These are phyloP conservation scores for Quercus glauca DNA, from an alignment of 306 rosid genomes.

Conservation along the genomic window DNA sequence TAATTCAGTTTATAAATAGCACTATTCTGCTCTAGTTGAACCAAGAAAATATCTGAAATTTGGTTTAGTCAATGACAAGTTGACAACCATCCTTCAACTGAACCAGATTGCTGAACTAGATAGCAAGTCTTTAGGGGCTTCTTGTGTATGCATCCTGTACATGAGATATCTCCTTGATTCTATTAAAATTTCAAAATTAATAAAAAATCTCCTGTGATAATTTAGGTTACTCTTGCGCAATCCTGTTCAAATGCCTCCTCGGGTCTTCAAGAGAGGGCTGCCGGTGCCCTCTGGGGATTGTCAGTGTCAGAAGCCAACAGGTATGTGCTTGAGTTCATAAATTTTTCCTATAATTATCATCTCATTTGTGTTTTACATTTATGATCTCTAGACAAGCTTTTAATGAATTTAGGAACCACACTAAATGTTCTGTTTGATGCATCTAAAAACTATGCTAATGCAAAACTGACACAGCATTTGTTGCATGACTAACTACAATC, in stretches of 20 bases:
- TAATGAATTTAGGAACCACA: neutral
- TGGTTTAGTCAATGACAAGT: too few species aligned
- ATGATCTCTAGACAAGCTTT: neutral
- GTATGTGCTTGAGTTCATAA: conserved; percentile 37
- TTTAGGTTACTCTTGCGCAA: conserved; percentile 97
- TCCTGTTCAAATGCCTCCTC: conserved; percentile 96
- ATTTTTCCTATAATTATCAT: conserved; percentile 1
- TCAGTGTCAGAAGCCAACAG: conserved; percentile 99
- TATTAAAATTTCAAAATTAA: too few species aligned
- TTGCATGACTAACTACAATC: neutral
- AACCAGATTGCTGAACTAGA: too few species aligned
- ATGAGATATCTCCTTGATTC: too few species aligned
- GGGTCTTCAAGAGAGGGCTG: conserved; percentile 99
- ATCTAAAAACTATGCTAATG: neutral
- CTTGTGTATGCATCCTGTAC: too few species aligned
- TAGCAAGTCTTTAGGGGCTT: too few species aligned
- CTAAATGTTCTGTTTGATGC: neutral
- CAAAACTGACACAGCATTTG: neutral
- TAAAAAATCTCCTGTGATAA: conserved; percentile 3
- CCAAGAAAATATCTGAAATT: too few species aligned
- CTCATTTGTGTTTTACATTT: neutral
- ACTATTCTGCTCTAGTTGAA: too few species aligned
- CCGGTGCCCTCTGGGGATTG: conserved; percentile 99
- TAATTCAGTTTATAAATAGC: too few species aligned
- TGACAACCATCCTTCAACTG: too few species aligned